phyloP scores from a whole-genome alignment of 2,329 filamentous ascomycete species.

The Colletotrichum karsti region DNA sequence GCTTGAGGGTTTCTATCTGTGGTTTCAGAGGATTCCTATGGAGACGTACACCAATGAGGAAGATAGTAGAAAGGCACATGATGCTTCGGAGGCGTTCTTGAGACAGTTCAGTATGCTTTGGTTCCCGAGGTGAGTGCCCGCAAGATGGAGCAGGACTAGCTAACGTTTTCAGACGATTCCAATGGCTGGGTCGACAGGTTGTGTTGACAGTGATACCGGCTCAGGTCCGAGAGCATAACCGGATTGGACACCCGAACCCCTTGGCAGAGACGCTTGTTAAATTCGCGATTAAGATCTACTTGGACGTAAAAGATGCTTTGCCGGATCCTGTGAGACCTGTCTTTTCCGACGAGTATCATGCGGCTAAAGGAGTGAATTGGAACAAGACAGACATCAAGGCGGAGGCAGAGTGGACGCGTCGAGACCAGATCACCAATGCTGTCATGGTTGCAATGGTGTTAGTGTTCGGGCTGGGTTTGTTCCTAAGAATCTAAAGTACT shows the following conservation, averaged over 20 bases:
- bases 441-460: background rate
- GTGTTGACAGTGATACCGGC: background rate
- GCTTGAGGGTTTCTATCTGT: background rate
- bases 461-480: too few relatives aligned
- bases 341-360: background rate
- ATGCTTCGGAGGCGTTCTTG: background rate
- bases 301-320: background rate
- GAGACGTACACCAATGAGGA: background rate
- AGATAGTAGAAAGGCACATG: background rate
- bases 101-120: background rate
- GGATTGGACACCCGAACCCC: background rate
- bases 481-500: too few relatives aligned
- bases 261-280: background rate
- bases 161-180: background rate
- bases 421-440: background rate
- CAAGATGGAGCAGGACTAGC: background rate
- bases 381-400: background rate
- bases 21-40: background rate
- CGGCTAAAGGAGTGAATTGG: background rate
- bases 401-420: background rate
- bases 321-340: background rate
- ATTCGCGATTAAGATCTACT: background rate
- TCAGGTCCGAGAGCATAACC: background rate
- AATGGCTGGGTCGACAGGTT: background rate
- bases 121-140: constrained; percentile 6